phyloP scores from a whole-genome alignment of 2,329 filamentous ascomycete species.

The Talaromyces sp. region DNA sequence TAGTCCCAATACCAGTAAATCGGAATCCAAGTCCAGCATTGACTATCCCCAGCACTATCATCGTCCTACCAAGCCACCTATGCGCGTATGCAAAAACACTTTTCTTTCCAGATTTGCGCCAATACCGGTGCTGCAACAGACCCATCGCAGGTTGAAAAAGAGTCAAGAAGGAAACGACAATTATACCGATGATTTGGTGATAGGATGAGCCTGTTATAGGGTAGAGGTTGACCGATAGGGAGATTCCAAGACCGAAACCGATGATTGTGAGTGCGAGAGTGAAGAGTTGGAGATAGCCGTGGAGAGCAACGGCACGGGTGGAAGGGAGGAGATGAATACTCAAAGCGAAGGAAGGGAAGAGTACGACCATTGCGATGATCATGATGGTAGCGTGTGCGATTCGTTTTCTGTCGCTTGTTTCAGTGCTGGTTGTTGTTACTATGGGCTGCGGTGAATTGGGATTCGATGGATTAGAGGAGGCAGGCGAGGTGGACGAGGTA shows the following conservation, averaged over 20 bases:
- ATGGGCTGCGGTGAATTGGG: not conserved
- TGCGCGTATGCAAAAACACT: constrained; percentile 51
- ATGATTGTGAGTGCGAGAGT: constrained; percentile 48
- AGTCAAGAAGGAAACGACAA: constrained; percentile 51
- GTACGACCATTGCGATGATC: constrained; percentile 41
- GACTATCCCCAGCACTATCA: constrained; percentile 53
- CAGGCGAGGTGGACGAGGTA: constrained; percentile 14
- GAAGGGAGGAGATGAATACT: constrained; percentile 35
- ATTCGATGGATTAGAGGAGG: not conserved
- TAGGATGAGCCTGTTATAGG: constrained; percentile 34
- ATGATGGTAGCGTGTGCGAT: constrained; percentile 40
- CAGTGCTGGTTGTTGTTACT: not conserved
- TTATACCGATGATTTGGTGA: constrained; percentile 55
- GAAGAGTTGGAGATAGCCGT: constrained; percentile 48
- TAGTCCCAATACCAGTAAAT: constrained; percentile 43
- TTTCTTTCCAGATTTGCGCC: constrained; percentile 46
- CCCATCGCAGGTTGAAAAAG: constrained; percentile 56
- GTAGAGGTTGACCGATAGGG: constrained; percentile 42
- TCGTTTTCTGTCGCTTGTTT: constrained; percentile 19
- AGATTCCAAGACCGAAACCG: constrained; percentile 52
- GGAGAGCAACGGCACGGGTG: constrained; percentile 42
- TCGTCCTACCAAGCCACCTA: constrained; percentile 53
- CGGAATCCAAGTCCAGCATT: constrained; percentile 57
- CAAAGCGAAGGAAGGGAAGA: constrained; percentile 34
- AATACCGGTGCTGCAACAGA: constrained; percentile 51